phyloP scores from a whole-genome alignment of 345 rosid genomes.

The Corymbia maculata region DNA sequence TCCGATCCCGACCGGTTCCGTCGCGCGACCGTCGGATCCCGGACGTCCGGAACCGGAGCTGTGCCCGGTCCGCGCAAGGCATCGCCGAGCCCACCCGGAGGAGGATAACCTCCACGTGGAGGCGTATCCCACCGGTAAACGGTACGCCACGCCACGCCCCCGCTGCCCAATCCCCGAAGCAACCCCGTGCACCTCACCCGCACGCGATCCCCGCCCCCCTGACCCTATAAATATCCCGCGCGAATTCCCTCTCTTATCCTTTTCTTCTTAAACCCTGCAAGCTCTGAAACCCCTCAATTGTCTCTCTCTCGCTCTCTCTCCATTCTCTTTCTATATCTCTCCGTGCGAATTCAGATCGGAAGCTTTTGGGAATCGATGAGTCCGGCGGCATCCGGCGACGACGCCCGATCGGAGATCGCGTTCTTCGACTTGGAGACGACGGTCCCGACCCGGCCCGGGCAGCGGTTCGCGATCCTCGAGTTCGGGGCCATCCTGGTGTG shows the following conservation, averaged over 20 bases:
- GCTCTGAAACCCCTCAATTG: neutral
- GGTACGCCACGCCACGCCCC: neutral
- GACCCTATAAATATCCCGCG: neutral
- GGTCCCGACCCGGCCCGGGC: slow-evolving; percentile 47
- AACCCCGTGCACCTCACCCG: neutral
- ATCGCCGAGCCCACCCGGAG: neutral
- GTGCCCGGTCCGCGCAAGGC: neutral
- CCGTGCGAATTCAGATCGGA: neutral
- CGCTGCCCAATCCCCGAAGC: neutral
- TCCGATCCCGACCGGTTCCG: neutral
- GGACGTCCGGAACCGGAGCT: neutral
- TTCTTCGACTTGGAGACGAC: slow-evolving; percentile 95
- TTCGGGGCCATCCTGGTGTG: slow-evolving; percentile 89
- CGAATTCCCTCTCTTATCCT: neutral
- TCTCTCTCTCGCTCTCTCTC: neutral
- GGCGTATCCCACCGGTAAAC: neutral
- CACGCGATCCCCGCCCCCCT: neutral
- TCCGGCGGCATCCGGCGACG: neutral
- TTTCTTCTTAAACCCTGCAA: neutral
- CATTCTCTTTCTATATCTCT: neutral
- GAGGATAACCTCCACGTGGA: neutral
- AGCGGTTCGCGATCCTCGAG: slow-evolving; percentile 56
- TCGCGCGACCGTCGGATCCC: rapidly evolving
- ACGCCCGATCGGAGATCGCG: slow-evolving; percentile 53
- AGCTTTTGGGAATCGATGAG: slow-evolving; percentile 6